Evolutionary conservation across 2,329 filamentous ascomycete species (phyloP), one percentile per base, ranked within the genome.

Genomic region (Colletotrichum australisinense): DNA sequence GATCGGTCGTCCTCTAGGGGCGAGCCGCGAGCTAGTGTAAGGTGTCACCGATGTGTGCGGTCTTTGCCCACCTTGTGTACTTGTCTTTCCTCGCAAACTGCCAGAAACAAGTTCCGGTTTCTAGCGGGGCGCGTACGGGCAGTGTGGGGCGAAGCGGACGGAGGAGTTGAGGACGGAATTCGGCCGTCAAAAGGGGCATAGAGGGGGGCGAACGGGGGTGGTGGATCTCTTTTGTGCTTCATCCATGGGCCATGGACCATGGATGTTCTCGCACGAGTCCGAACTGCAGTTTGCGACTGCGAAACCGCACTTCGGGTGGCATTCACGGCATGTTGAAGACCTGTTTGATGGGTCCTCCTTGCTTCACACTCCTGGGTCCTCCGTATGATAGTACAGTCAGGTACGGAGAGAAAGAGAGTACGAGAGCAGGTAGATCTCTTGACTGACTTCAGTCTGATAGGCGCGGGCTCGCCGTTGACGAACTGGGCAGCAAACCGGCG

Each of bases 1-100:
- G 58, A 35, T 70, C 70, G 70, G 70, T 56, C 46, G 67, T 38
- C 16, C n/a, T 26, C 53, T 64, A 73, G 70, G 56, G 46, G 70
- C 70, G 70, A 73, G 60, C 60, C 70, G 70, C 70, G 70, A 73
- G 49, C 11, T 19, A 7, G 28, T 49, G 8, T 22, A 49, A 49
- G 42, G 38, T 42, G 38, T 42, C 38, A 19, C 38, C 16, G 38
- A 1, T 8, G 19, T 49, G 42, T 49, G 42, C 19, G 42, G 42
- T 19, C 42, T 16, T 19, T 22, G 11, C 26, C 59, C 16, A 30
- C 24, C 11, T 32, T 42, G 38, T 30, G 14, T n/a, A n/a, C 16
- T 12, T 58, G 46, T 42, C 22, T 35, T 26, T 3, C 19, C 42
- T 49, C 42, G 19, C 42, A 22, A 49, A n/a, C 19, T 49, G 42